Conservation (phyloP, 2,329 filamentous ascomycete species). For the Alternaria brassicicola region DNA sequence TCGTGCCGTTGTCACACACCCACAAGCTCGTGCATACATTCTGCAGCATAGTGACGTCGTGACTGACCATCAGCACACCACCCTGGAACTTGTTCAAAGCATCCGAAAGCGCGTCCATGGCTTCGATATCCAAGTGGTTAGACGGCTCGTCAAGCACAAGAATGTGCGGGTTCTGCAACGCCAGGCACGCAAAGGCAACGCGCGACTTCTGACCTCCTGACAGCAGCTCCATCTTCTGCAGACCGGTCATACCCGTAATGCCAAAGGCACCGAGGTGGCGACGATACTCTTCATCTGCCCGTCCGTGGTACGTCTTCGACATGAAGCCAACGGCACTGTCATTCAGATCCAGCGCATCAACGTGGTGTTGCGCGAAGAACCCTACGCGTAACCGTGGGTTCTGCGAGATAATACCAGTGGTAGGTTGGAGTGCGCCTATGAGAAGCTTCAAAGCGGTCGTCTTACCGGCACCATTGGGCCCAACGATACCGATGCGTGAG, state of each 20-base stretch:
- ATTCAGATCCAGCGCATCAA: slow-evolving; percentile 91
- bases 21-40: slow-evolving; percentile 93
- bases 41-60: slow-evolving; percentile 98
- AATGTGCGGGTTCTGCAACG: slow-evolving; percentile 92
- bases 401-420: slow-evolving; percentile 81
- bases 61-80: slow-evolving; percentile 96
- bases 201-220: slow-evolving; percentile 98
- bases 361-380: slow-evolving; percentile 98
- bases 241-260: slow-evolving; percentile 89
- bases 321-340: slow-evolving; percentile 94
- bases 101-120: slow-evolving; percentile 91
- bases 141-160: slow-evolving; percentile 97
- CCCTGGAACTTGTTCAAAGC: slow-evolving; percentile 88
- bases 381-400: slow-evolving; percentile 88
- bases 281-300: slow-evolving; percentile 94
- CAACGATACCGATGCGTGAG: slow-evolving; percentile 98
- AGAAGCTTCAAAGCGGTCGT: slow-evolving; percentile 98
- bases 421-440: slow-evolving; percentile 80
- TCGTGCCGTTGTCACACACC: slow-evolving; percentile 93
- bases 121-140: slow-evolving; percentile 98
- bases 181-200: slow-evolving; percentile 96
- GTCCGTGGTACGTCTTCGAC: slow-evolving; percentile 88
- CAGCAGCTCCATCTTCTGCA: slow-evolving; percentile 92
- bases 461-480: slow-evolving; percentile 97
- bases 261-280: slow-evolving; percentile 86